Evolutionary conservation across 495 filamentous ascomycete genomes (phyloP).

Genomic region (Margaritispora aquatica): DNA sequence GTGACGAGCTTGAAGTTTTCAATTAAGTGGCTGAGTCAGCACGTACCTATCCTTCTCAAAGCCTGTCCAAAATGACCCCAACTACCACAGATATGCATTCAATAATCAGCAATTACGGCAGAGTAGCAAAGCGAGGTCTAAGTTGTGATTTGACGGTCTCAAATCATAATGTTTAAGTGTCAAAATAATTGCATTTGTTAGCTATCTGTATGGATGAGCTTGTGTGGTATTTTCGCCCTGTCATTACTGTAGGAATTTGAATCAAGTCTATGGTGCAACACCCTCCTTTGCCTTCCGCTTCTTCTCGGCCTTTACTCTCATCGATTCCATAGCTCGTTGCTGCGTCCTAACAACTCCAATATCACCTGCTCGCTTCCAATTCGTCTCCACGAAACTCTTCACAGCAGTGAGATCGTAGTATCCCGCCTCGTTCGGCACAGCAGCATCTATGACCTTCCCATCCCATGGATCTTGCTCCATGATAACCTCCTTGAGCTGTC

Average conservation of each 20-base stretch:
- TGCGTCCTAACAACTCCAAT: slow-evolving; percentile 26
- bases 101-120: no score
- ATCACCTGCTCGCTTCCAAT: slow-evolving; percentile 29
- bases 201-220: no score
- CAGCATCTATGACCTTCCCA: slow-evolving; percentile 17
- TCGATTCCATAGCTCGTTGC: slow-evolving; percentile 16
- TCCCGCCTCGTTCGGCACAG: slow-evolving; percentile 27
- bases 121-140: no score
- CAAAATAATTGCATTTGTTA: no score
- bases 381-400: slow-evolving; percentile 28
- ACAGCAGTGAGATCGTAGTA: slow-evolving; percentile 31
- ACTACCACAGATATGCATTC: no score
- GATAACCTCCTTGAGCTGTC: slow-evolving; percentile 19
- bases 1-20: no score
- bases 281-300: background rate
- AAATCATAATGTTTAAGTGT: no score
- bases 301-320: slow-evolving; percentile 21
- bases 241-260: no score
- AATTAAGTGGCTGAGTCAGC: no score
- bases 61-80: no score
- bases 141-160: no score
- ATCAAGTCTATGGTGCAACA: background rate
- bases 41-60: no score
- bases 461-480: slow-evolving; percentile 28
- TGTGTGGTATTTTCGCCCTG: background rate